phyloP scores from a whole-genome alignment of 1,284 basidiomycete genomes.

The Neonothopanus nambi region DNA sequence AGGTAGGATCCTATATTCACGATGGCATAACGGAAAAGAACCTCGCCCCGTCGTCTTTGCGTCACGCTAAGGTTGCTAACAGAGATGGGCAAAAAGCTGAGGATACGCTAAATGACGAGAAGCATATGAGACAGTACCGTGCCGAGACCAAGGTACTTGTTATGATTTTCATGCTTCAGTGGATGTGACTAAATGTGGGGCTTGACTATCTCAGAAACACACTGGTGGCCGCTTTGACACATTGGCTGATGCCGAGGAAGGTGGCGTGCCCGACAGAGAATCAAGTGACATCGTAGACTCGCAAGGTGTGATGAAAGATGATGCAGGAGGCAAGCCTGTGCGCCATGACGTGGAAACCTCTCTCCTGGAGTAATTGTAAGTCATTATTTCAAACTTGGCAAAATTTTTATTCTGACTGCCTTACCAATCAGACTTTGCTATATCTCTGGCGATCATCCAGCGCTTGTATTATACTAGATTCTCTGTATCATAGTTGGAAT shows the following conservation, averaged over 20 bases:
- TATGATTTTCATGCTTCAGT: not conserved
- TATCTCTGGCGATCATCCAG: too few relatives aligned
- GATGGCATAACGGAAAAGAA: constrained; percentile 2
- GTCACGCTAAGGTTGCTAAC: constrained; percentile 1
- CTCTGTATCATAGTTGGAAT: too few relatives aligned
- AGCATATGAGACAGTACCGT: constrained; percentile 6
- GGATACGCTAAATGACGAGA: constrained; percentile 5
- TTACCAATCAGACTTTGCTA: too few relatives aligned
- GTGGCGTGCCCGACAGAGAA: constrained; percentile 1
- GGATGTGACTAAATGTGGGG: too few relatives aligned
- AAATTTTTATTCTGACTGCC: too few relatives aligned
- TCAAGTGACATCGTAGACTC: not conserved
- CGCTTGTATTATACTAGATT: too few relatives aligned
- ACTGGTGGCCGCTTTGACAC: constrained; percentile 1
- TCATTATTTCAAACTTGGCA: too few relatives aligned
- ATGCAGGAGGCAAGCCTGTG: not conserved
- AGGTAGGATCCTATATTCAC: too few relatives aligned
- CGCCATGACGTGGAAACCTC: constrained; percentile 4
- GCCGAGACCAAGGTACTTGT: constrained; percentile 1
- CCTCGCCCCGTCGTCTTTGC: not conserved
- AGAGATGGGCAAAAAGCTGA: not conserved
- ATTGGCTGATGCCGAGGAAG: constrained; percentile 1
- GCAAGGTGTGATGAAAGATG: constrained; percentile 1
- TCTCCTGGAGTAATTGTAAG: not conserved
- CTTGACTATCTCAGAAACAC: not conserved